A percentile compares a stretch with the other conserved stretches of the same genome.
Conservation (phyloP, 2,329 filamentous ascomycete species). For the Beauveria rudraprayagi region DNA sequence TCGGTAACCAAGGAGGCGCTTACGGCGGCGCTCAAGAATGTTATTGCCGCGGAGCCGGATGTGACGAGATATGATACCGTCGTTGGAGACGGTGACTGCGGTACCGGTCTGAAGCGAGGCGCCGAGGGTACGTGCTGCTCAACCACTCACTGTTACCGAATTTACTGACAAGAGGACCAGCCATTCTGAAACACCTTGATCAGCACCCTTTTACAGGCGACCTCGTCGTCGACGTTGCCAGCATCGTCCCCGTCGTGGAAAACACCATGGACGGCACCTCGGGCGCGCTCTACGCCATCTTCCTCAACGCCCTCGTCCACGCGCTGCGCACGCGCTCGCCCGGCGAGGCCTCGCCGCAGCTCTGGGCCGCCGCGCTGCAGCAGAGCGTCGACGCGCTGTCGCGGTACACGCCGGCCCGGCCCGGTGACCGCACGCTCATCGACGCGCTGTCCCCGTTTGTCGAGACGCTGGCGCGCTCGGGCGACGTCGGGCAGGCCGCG, state of each 20-base stretch:
- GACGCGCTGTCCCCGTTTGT: slow-evolving; percentile 89
- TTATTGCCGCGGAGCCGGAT: slow-evolving; percentile 61
- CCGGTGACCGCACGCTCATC: slow-evolving; percentile 82
- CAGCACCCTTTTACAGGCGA: slow-evolving; percentile 41
- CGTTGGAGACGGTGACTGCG: slow-evolving; percentile 86
- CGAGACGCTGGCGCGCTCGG: slow-evolving; percentile 56
- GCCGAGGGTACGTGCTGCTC: slow-evolving; percentile 53
- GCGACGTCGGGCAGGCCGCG: slow-evolving; percentile 64
- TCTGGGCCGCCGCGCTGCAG: slow-evolving; percentile 59
- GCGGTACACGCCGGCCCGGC: slow-evolving; percentile 81
- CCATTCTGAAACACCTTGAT: slow-evolving; percentile 43
- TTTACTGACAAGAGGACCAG: slow-evolving; percentile 26
- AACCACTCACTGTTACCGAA: neutral
- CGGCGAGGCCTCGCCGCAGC: slow-evolving; percentile 26
- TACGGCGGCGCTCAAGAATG: slow-evolving; percentile 47
- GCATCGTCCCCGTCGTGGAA: slow-evolving; percentile 47
- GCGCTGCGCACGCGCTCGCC: slow-evolving; percentile 39
- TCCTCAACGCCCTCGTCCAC: slow-evolving; percentile 75
- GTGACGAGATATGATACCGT: slow-evolving; percentile 70
- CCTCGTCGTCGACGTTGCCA: slow-evolving; percentile 42
- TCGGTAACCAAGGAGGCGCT: slow-evolving; percentile 42
- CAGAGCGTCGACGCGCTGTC: slow-evolving; percentile 63
- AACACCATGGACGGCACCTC: slow-evolving; percentile 54
- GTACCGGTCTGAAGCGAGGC: slow-evolving; percentile 75
- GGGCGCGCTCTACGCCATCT: slow-evolving; percentile 65